Evolutionary conservation across 371 early-diverging fungal species (phyloP), one percentile per base, ranked within the genome.

Genomic region (Mucor plumbeus): DNA sequence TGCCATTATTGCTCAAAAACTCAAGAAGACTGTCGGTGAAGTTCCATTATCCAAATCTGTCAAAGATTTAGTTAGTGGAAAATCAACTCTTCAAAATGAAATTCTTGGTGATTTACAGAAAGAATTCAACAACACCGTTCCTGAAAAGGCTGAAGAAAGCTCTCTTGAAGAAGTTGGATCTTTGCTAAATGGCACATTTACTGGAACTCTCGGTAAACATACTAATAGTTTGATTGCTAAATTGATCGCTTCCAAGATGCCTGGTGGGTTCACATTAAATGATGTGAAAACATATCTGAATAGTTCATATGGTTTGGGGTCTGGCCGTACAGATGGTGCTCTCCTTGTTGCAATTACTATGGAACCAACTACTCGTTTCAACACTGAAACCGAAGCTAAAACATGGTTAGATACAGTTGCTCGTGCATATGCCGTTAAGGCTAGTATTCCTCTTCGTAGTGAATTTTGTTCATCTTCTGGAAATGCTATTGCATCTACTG

Each of bases 51-150:
- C 84, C 66, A 93, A 93, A 81, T 87, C 93, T 36, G 91, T 97
- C 79, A 95, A 94, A 83, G 97, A 97, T 62, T 88, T 97, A 55
- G 94, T 94, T 19, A 95, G 95, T 55, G 97, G 98, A 69, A 96
- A 97, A 80, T 94, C 94, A 5, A 97, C 98, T 19, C 87, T 97
- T 65, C 98, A 96, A 75, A 97, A 97, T 81, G 97, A 97, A 77
- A 96, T 97, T 59, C 85, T 97, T 39, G 98, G 96, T 80, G 97
- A 97, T 78, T 83, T 97, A 59, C 94, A 93, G 72, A 95, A 94
- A 72, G 97, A 97, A 80, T 96, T 97, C 82, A 91, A 90, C 60
- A 88, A 87, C 65, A 72, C 85, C 63, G 87, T 94, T 61, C 94
- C 96, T 38, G 97, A 96, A 77, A 95, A 95, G 82, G 86, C 95